These are phyloP conservation scores for Oemleria cerasiformis DNA, from an alignment of 306 rosid genomes.

Conservation along the genomic window DNA sequence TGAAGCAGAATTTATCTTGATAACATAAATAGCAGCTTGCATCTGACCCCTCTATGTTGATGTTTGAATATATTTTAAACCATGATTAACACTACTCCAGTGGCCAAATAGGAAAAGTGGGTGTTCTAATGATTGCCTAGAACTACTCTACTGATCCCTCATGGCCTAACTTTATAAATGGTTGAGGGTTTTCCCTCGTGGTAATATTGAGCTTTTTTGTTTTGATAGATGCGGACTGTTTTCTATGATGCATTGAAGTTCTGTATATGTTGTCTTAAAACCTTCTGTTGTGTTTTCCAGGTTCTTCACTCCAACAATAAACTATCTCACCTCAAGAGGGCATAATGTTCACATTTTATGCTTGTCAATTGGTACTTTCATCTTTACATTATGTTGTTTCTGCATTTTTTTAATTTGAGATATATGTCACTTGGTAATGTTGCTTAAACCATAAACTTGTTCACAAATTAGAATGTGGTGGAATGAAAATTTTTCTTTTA, in stretches of 20 bases:
- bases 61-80: constrained; percentile 3
- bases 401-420: not conserved
- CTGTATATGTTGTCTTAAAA: constrained; percentile 19
- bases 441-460: not conserved
- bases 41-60: not conserved
- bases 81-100: not conserved
- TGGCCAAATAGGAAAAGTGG: not conserved
- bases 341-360: constrained; percentile 71
- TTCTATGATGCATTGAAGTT: constrained; percentile 1
- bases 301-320: constrained; percentile 88
- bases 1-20: not conserved
- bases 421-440: no score
- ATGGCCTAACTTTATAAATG: not conserved
- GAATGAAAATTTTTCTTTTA: not conserved
- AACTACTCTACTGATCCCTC: not conserved
- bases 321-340: constrained; percentile 66
- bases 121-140: not conserved
- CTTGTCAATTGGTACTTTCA: constrained; percentile 67
- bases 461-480: not conserved
- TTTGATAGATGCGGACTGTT: not conserved
- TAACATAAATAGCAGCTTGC: not conserved
- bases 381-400: constrained; percentile 1
- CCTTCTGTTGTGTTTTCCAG: constrained; percentile 41
- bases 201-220: not conserved
- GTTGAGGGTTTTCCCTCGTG: not conserved